Conservation (phyloP, 1,139 yeast species). For the Taphrina communis region DNA sequence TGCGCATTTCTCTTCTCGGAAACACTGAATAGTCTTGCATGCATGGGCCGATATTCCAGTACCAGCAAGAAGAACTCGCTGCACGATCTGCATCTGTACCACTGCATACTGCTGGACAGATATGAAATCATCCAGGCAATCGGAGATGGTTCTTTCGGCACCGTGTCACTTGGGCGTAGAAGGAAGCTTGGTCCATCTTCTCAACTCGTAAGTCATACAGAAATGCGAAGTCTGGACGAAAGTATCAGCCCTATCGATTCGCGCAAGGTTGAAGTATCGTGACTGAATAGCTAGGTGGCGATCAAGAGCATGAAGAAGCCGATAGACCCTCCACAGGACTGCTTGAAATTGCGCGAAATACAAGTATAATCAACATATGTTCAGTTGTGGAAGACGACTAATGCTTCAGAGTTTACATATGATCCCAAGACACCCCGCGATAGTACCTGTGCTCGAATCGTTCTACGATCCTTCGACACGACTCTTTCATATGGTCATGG, state of each 20-base stretch:
- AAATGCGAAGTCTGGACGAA: neutral
- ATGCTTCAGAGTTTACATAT: slow-evolving; percentile 55
- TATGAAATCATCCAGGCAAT: slow-evolving; percentile 40
- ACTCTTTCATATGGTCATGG: slow-evolving; percentile 84
- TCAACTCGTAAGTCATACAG: slow-evolving; percentile 4
- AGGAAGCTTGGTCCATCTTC: slow-evolving; percentile 22
- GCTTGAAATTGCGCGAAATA: slow-evolving; percentile 72
- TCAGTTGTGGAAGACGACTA: neutral
- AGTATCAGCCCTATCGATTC: no score
- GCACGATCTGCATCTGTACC: slow-evolving; percentile 52
- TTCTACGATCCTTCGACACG: slow-evolving; percentile 67
- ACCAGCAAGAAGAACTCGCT: slow-evolving; percentile 67
- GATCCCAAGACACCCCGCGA: slow-evolving; percentile 72
- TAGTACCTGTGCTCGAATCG: slow-evolving; percentile 77
- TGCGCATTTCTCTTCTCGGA: neutral
- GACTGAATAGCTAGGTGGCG: slow-evolving; percentile 61
- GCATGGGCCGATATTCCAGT: neutral
- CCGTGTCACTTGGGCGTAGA: slow-evolving; percentile 44
- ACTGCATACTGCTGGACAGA: slow-evolving; percentile 22
- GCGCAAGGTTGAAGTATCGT: neutral
- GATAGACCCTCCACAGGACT: slow-evolving; percentile 60
- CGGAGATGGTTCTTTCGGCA: slow-evolving; percentile 47
- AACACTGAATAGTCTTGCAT: neutral
- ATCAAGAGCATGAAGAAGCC: slow-evolving; percentile 76
- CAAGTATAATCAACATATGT: slow-evolving; percentile 67